Evolutionary conservation across 257 asterid genomes (phyloP).

Genomic region (Scutellaria barbata): DNA sequence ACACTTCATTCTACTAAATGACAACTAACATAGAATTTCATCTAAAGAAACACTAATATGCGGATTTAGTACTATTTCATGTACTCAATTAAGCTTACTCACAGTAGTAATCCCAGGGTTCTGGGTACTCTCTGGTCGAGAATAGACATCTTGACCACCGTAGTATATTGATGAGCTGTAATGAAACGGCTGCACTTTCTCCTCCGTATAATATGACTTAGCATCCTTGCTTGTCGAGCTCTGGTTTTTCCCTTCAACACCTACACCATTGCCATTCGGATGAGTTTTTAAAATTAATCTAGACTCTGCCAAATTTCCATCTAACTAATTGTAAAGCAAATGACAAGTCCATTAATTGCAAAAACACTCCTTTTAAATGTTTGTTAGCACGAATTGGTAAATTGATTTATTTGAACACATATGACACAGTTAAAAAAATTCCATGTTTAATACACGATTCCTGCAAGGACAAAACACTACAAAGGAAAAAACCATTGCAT

Average conservation of each 20-base stretch:
- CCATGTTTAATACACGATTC: not conserved
- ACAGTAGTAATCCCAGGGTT: slow-evolving; percentile 56
- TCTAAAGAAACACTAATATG: not conserved
- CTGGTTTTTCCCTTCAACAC: slow-evolving; percentile 43
- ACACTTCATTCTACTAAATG: too few species aligned
- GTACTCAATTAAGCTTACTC: slow-evolving; percentile 34
- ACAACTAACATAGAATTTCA: too few species aligned
- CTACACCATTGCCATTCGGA: slow-evolving; percentile 40
- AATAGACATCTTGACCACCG: slow-evolving; percentile 83
- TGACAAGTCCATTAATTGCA: too few species aligned
- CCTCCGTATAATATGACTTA: slow-evolving; percentile 52
- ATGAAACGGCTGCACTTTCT: slow-evolving; percentile 64
- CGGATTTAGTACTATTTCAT: not conserved
- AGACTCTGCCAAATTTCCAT: not conserved
- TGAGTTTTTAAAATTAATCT: slow-evolving; percentile 1
- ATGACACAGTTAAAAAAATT: not conserved
- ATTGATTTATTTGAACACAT: not conserved
- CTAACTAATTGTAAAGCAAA: too few species aligned
- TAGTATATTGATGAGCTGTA: slow-evolving; percentile 88
- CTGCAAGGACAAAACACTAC: not conserved
- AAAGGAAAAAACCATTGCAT: slow-evolving; percentile 2
- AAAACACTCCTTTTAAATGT: too few species aligned
- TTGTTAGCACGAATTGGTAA: not conserved
- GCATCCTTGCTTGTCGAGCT: slow-evolving; percentile 41
- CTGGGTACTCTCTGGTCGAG: slow-evolving; percentile 61